A percentile compares a stretch with the other conserved stretches of the same genome.
phyloP scores from a whole-genome alignment of 306 rosid species.

The Dryas alaskensis region DNA sequence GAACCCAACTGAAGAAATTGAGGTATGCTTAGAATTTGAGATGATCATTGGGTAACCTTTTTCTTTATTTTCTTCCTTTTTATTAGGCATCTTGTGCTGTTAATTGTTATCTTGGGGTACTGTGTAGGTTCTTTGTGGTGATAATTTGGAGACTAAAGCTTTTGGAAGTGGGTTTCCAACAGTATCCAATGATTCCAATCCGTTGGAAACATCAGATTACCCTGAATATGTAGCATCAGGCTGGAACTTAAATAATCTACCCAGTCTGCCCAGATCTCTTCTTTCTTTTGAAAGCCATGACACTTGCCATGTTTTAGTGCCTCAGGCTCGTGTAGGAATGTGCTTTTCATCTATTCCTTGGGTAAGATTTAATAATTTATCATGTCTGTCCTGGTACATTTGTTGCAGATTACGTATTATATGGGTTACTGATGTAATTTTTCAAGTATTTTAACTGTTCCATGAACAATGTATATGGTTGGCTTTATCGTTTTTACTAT shows the following conservation, averaged over 20 bases:
- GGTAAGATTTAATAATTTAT: constrained; percentile 47
- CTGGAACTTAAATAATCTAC: constrained; percentile 75
- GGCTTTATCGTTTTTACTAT: neutral
- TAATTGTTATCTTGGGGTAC: constrained; percentile 27
- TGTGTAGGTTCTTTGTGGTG: constrained; percentile 58
- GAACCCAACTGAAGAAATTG: constrained; percentile 77
- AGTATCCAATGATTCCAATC: constrained; percentile 35
- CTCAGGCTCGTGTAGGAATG: constrained; percentile 71
- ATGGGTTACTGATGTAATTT: neutral
- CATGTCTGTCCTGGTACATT: constrained; percentile 1
- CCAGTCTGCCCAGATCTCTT: constrained; percentile 59
- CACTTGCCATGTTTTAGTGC: constrained; percentile 37
- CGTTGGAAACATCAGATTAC: constrained; percentile 23
- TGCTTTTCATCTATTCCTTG: constrained; percentile 70
- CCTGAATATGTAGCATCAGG: constrained; percentile 56
- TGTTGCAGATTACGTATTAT: neutral
- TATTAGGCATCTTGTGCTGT: constrained; percentile 20
- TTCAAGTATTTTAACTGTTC: neutral
- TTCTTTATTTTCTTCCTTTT: constrained; percentile 23
- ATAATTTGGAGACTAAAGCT: constrained; percentile 37
- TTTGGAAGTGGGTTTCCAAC: constrained; percentile 71
- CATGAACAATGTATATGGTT: neutral
- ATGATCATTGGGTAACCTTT: constrained; percentile 14
- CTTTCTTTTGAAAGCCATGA: constrained; percentile 71
- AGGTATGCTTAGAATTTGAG: constrained; percentile 38